phyloP scores from a whole-genome alignment of 345 rosid species.

The Eucalyptus curtisii region DNA sequence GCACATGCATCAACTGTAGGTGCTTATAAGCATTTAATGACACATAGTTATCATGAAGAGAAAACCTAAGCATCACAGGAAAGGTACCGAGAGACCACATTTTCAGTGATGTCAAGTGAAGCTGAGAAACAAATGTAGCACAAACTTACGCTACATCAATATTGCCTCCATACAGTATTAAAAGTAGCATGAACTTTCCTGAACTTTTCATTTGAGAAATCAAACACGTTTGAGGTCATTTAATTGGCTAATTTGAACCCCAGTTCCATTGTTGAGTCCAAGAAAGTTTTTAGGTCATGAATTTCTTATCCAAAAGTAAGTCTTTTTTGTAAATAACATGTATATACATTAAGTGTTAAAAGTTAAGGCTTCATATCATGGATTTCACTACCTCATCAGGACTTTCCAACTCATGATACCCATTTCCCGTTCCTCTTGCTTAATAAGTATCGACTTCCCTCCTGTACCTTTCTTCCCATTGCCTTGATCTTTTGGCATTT shows the following conservation, averaged over 20 bases:
- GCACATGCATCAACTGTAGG: neutral
- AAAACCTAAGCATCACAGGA: neutral
- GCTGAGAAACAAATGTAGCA: neutral
- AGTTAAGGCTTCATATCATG: neutral
- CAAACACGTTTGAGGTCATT: neutral
- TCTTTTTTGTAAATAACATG: neutral
- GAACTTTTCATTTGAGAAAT: neutral
- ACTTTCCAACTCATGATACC: constrained; percentile 85
- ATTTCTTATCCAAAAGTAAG: neutral
- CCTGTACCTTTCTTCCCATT: constrained; percentile 27
- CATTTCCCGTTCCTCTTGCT: constrained; percentile 91
- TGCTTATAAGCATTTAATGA: neutral
- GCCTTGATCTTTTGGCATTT: constrained; percentile 4
- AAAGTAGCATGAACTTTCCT: neutral
- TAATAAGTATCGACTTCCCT: constrained; percentile 63
- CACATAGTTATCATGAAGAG: neutral
- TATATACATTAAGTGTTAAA: neutral
- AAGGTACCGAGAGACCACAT: neutral
- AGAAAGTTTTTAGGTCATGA: neutral
- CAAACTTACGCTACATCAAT: neutral
- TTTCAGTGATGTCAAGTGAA: neutral
- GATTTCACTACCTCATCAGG: constrained; percentile 48
- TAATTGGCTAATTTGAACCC: neutral
- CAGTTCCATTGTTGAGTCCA: neutral
- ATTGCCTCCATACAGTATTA: neutral